Base-by-base conservation (phyloP, 2,329 filamentous ascomycete genomes). In the Helotiales sp. region DNA sequence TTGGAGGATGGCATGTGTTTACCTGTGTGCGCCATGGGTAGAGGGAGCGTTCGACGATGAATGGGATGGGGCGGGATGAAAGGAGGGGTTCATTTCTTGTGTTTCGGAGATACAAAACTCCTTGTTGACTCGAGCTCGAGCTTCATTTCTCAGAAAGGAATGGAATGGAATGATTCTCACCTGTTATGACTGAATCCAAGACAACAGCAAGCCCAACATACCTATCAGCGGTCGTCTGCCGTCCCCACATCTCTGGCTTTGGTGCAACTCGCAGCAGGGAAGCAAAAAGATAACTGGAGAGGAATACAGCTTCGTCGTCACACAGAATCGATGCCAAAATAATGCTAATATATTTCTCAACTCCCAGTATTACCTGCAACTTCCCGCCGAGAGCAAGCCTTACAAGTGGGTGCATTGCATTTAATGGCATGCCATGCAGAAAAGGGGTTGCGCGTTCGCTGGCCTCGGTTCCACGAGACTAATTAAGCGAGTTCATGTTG, bases 401-500 rank as follows among this genome's bases (percentile, higher is more conserved):
- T 52, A 52, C 20, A 26, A 52, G 45, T 37, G 24, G 37, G 15
- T 43, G 11, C 10, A 40, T 17, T 28, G 7, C 26, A 10, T 34
- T 6, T 6, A 11, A n/a, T n/a, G n/a, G n/a, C n/a, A 45, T 45
- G 17, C 28, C 28, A 55, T 55, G 52, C 28, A 55, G 52, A n/a
- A 37, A 57, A 57, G 52, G 34, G 34, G 57, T n/a, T 7, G 37
- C n/a, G 20, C 43, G 17, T 32, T 37, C 20, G 28, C n/a, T 26
- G 43, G 32, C 20, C 28, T 34, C 13, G 59, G 59, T 61, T 24
- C 6, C 54, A 57, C 54, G 34, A 52, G 22, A 47, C 28, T 17
- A 28, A 24, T 61, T 61, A 61, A 32, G 59, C 59, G 43, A 61
- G 55, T n/a, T 17, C 11, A 57, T 57, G 54, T 57, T 57, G 54